Evolutionary conservation across 768 basidiomycete species (phyloP), one percentile per base, ranked within the genome.

Genomic region (Leucocoprinus birnbaumii): DNA sequence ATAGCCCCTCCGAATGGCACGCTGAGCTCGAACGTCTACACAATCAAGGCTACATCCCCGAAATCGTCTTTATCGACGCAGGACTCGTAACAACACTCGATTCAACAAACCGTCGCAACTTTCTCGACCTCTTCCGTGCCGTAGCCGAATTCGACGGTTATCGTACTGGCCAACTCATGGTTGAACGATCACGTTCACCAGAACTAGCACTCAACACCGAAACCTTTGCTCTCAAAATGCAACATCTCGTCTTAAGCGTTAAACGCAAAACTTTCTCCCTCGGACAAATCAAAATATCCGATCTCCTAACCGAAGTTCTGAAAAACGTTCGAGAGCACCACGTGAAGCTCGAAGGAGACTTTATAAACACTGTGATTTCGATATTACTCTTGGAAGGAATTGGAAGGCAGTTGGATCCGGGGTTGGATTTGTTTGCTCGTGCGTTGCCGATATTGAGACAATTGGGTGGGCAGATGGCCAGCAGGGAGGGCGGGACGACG

Each of bases 301-400:
- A 98, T 68, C 84, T 99, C 58, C 73, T 98, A 26, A 89, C 83
- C 3, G 90, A 96, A 59, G 97, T 98, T 7, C 73, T 99, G 47
- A 86, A 74, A 62, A 84, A 86, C 31, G 95, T 99, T 3, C 77
- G 94, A 55, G 78, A 82, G 60, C 95, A 98, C 68, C 96, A 97
- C 65, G 97, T 98, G 59, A 98, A 93, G 76, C 91, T 99, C 86
- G 96, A 99, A 72, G 94, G 88, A 13, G 97, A 98, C 68, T 99
- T 99, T 66, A 86, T 98, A 66, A 99, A 99, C 70, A 98, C 97
- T 0, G 94, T 99, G 57, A 89, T 99, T 56, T 91, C 91, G 9
- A 93, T 98, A 53, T 71, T 99, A 51, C 69, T 99, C 38, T 74
- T 99, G 51, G 97, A 99, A 71, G 97, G 97, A 1, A 98, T 99